Evolutionary conservation across 768 basidiomycete genomes (phyloP).

Genomic region (Boletus rubescentipes): DNA sequence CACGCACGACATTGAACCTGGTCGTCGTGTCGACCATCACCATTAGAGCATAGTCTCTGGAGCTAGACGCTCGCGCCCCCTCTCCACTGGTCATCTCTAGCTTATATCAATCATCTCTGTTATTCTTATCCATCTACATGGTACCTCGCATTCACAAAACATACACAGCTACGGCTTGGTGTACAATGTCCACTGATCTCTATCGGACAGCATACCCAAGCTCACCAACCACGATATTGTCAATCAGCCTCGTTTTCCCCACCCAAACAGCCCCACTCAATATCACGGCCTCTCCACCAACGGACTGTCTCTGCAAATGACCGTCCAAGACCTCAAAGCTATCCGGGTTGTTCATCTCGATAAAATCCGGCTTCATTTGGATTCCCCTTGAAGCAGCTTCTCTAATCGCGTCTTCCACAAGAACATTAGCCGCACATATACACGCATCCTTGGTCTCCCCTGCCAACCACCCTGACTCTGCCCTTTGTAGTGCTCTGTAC

Average conservation of each 20-base stretch:
- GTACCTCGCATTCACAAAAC: no score
- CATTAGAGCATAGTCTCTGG: no score
- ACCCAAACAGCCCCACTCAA: conserved; percentile 88
- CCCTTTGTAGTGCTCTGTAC: conserved; percentile 63
- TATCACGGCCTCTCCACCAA: conserved; percentile 47
- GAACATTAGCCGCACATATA: conserved; percentile 41
- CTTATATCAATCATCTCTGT: no score
- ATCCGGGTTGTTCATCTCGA: conserved; percentile 82
- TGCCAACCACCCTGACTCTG: conserved; percentile 51
- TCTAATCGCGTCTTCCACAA: conserved; percentile 36
- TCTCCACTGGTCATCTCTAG: no score
- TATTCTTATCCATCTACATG: no score
- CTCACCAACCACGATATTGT: conserved; percentile 81
- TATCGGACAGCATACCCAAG: conserved; percentile 8
- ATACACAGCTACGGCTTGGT: no score
- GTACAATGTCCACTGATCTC: no score
- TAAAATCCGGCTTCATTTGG: conserved; percentile 71
- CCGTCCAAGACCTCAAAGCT: conserved; percentile 65
- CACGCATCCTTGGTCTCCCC: conserved; percentile 52
- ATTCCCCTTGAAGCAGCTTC: conserved; percentile 41
- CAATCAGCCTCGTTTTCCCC: conserved; percentile 86
- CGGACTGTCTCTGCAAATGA: conserved; percentile 26
- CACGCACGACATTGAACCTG: no score
- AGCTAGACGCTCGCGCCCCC: no score
- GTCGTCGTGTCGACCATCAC: no score